Evolutionary conservation across 2,329 filamentous ascomycete genomes (phyloP), one percentile per base, ranked within the genome.

Genomic region (Huntiella moniliformis): DNA sequence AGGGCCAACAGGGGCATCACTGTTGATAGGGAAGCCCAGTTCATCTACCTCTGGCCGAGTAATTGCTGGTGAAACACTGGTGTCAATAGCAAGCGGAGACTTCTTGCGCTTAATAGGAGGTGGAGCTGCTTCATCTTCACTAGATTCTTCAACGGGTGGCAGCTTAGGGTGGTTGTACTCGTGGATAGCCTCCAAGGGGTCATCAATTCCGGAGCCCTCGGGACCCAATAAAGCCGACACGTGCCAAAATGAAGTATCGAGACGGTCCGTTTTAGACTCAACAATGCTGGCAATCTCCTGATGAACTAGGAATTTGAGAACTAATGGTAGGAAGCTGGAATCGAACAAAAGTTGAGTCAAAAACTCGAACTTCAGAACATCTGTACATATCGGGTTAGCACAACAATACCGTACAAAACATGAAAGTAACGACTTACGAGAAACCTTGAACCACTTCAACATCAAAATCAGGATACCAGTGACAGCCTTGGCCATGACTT

Each of bases 331-430:
- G 59, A 95, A 98, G 59, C 94, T 96, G 3, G 85, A 91, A 61
- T 98, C 91, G 22, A 98, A 71, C 8, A 98, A 67, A 2, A 98
- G 71, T 57, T 98, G 91, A 0, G 86, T 88, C 56, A 98, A 66
- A 56, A 95, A 96, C 62, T 98, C 91, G 54, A 91, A 95, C 58
- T 95, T 94, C 52, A 98, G 67, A 22, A 96, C 74, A 58, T 98
- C 85, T 92, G 51, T 38, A 42, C 46, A 13, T 18, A 11, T 16
- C 8, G 22, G 36, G 40, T 18, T 3, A 47, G 44, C 57, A 41
- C 59, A 52, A 38, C 39, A 32, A n/a, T 13, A 13, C 5, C 15
- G 31, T 11, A 34, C 11, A 39, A 40, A 35, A 28, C 39, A 32
- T 8, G 5, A 16, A 38, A 37, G 3, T 7, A 17, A n/a, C 12